Conservation (phyloP, 1,139 yeast species). For the Blastobotrys niveus region DNA sequence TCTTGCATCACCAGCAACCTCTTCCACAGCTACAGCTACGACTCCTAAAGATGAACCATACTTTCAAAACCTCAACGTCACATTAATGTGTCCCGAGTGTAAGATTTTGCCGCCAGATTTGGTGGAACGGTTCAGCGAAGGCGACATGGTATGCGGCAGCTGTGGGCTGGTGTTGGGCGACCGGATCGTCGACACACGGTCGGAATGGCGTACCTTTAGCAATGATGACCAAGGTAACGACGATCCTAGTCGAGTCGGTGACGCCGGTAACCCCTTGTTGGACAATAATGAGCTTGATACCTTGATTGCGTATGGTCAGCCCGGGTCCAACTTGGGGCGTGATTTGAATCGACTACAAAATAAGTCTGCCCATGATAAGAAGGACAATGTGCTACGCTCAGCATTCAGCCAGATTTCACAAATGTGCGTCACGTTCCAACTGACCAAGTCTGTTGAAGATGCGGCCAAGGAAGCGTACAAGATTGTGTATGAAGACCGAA, state of each 20-base stretch:
- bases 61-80: constrained; percentile 64
- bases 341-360: constrained; percentile 89
- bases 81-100: constrained; percentile 92
- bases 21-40: constrained; percentile 5
- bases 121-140: constrained; percentile 92
- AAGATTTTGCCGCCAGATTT: constrained; percentile 92
- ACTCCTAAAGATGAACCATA: constrained; percentile 21
- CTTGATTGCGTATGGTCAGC: constrained; percentile 77
- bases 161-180: constrained; percentile 94
- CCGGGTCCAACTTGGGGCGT: constrained; percentile 62
- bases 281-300: constrained; percentile 92
- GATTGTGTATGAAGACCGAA: constrained; percentile 81
- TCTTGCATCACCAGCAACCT: neutral
- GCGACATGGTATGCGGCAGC: constrained; percentile 94
- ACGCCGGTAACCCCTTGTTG: constrained; percentile 89
- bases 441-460: constrained; percentile 93
- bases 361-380: constrained; percentile 67
- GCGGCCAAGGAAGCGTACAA: constrained; percentile 96
- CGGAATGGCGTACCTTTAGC: constrained; percentile 95
- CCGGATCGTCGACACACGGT: constrained; percentile 87
- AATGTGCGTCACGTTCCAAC: constrained; percentile 94
- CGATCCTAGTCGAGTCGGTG: constrained; percentile 99
- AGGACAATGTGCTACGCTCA: constrained; percentile 78
- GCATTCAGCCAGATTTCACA: constrained; percentile 90
- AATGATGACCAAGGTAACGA: constrained; percentile 98